phyloP scores from a whole-genome alignment of 2,329 filamentous ascomycete genomes.

The Colletotrichum plurivorum region DNA sequence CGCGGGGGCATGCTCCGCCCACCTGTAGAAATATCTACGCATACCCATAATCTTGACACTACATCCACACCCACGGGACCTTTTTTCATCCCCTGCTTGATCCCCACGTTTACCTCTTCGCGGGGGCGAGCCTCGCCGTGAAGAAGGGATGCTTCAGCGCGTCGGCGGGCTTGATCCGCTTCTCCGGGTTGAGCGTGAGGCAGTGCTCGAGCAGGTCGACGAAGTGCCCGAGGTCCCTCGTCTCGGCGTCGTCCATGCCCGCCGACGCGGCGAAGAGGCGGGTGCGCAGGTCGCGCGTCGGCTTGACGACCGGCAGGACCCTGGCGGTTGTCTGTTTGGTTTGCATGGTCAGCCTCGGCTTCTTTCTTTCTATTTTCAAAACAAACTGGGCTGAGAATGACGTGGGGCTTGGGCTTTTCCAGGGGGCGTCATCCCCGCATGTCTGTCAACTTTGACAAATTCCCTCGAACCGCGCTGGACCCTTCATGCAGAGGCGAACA shows the following conservation, averaged over 20 bases:
- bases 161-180: slow-evolving; percentile 88
- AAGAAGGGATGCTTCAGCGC: slow-evolving; percentile 94
- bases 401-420: neutral
- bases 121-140: slow-evolving; percentile 54
- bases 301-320: slow-evolving; percentile 79
- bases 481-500: slow-evolving; percentile 23
- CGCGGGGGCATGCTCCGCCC: too few species aligned
- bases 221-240: slow-evolving; percentile 85
- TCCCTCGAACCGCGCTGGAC: slow-evolving; percentile 15
- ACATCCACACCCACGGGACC: neutral
- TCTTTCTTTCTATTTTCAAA: slow-evolving; percentile 18
- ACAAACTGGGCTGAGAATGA: neutral
- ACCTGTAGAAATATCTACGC: too few species aligned
- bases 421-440: neutral
- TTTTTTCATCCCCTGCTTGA: neutral
- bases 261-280: slow-evolving; percentile 81
- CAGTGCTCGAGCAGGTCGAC: slow-evolving; percentile 91
- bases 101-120: slow-evolving; percentile 42
- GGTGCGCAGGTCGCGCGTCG: slow-evolving; percentile 85
- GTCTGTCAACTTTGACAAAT: slow-evolving; percentile 31
- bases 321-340: slow-evolving; percentile 76
- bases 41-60: too few species aligned
- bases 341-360: slow-evolving; percentile 35
- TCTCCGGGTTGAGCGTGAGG: slow-evolving; percentile 90
- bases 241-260: slow-evolving; percentile 80